Base-by-base conservation (phyloP, 441 rosid genomes). In the Bruguiera hainesii region DNA sequence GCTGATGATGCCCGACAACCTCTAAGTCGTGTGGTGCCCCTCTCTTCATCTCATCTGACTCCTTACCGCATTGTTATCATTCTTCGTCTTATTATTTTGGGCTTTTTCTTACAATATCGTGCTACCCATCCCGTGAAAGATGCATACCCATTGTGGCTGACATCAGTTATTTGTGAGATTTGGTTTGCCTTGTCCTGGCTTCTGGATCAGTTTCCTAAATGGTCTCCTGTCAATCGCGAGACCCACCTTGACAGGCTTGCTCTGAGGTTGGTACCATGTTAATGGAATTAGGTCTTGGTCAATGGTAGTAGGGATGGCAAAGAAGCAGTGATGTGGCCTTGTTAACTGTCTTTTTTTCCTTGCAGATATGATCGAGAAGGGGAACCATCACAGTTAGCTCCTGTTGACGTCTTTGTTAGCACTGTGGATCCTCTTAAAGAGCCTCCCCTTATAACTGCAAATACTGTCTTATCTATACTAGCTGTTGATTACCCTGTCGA, bases 131-230 rank as follows among this genome's bases (percentile, higher is more conserved):
- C 98, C 0, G 98, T 94, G 80, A 84, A 83, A 73, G 87, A 86
- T 83, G 98, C 97, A 57, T 94, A 94, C 63, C 91, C 96, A 1
- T 77, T 94, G 83, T 94, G 98, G 98, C 72, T 94, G 60, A 94
- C 86, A 67, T 91, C 98, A 5, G 96, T 94, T 78, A 94, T 94
- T 56, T 94, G 98, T 79, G 98, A 94, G 96, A 82, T 94, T 81
- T 94, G 97, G 98, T 94, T 94, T 88, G 98, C 98, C 61, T 80
- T 91, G 78, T 94, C 98, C 46, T 94, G 98, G 98, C 93, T 94
- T 75, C 85, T 94, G 70, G 98, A 94, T 85, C 98, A 94, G 85
- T 91, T 94, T 80, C 98, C 97, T 64, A 94, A 94, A 75, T 94
- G 98, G 98, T 85, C 29, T 65, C 98, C 98, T 37, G 71, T 89